These are phyloP conservation scores for Calonectria pauciramosa DNA, from an alignment of 2,329 filamentous ascomycete species.

Conservation along the genomic window DNA sequence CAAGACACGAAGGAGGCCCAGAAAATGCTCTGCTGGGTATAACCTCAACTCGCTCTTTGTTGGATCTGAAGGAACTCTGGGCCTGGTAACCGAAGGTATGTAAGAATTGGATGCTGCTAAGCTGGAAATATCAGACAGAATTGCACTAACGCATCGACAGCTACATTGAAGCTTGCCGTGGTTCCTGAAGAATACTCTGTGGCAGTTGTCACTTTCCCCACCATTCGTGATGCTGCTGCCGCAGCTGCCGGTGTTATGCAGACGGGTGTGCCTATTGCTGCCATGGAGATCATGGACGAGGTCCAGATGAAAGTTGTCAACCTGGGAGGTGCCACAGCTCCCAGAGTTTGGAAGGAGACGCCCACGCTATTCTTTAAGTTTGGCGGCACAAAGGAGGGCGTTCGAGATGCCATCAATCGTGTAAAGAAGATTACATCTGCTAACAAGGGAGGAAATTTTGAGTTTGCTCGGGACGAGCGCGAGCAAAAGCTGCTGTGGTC, in stretches of 20 bases:
- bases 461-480: slow-evolving; percentile 79
- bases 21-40: slow-evolving; percentile 87
- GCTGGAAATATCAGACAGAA: neutral
- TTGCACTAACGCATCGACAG: slow-evolving; percentile 48
- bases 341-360: slow-evolving; percentile 78
- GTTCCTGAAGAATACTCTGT: slow-evolving; percentile 83
- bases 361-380: slow-evolving; percentile 91
- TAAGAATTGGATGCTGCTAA: neutral
- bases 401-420: slow-evolving; percentile 80
- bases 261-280: slow-evolving; percentile 78
- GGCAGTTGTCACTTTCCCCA: slow-evolving; percentile 84
- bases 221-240: slow-evolving; percentile 80
- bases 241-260: slow-evolving; percentile 84
- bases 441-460: slow-evolving; percentile 77
- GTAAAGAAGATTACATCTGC: slow-evolving; percentile 77
- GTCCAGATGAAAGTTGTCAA: slow-evolving; percentile 90
- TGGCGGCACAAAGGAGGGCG: slow-evolving; percentile 82
- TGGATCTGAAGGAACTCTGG: slow-evolving; percentile 85
- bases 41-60: slow-evolving; percentile 86
- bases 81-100: slow-evolving; percentile 80
- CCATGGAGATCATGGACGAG: slow-evolving; percentile 91
- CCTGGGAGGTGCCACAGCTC: slow-evolving; percentile 76
- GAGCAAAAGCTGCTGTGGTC: slow-evolving; percentile 86
- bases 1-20: slow-evolving; percentile 82
- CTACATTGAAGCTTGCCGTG: slow-evolving; percentile 83